phyloP scores from a whole-genome alignment of 2,329 filamentous ascomycete species.

The Colletotrichum brevisporum region DNA sequence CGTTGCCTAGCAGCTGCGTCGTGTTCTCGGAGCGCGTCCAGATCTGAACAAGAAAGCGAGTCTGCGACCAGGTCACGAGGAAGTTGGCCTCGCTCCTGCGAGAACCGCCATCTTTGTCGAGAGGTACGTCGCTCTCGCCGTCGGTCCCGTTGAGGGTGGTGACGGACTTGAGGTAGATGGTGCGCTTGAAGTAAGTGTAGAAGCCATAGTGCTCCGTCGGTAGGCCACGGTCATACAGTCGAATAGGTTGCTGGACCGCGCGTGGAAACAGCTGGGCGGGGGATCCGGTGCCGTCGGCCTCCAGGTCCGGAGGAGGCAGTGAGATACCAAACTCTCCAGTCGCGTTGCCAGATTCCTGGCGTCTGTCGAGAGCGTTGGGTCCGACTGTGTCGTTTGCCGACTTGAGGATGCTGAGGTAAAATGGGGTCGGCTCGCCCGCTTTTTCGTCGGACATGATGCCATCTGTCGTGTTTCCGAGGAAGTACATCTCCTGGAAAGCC shows the following conservation, averaged over 20 bases:
- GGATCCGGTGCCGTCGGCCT: conserved; percentile 79
- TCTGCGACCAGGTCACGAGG: conserved; percentile 72
- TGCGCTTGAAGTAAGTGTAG: conserved; percentile 91
- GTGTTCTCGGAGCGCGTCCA: conserved; percentile 69
- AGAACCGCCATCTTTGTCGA: conserved; percentile 70
- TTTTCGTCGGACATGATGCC: conserved; percentile 75
- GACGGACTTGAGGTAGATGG: conserved; percentile 81
- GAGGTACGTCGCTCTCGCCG: conserved; percentile 55
- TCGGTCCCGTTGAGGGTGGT: conserved; percentile 60
- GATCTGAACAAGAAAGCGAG: conserved; percentile 74
- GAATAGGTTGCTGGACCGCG: conserved; percentile 81
- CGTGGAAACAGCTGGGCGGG: conserved; percentile 80
- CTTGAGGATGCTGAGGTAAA: conserved; percentile 83
- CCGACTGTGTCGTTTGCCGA: conserved; percentile 55
- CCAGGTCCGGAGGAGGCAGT: conserved; percentile 75
- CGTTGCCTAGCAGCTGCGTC: conserved; percentile 55
- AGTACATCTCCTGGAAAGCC: conserved; percentile 78
- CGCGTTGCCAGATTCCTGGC: conserved; percentile 46
- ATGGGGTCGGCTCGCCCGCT: conserved; percentile 88
- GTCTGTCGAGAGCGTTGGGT: conserved; percentile 46
- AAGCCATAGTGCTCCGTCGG: conserved; percentile 92
- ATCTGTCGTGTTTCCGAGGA: conserved; percentile 90
- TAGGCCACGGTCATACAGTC: conserved; percentile 86
- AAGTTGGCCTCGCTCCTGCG: conserved; percentile 66
- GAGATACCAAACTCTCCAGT: conserved; percentile 16